Evolutionary conservation across 352 stramenopile species (phyloP).

Genomic region (Phytophthora lateralis): DNA sequence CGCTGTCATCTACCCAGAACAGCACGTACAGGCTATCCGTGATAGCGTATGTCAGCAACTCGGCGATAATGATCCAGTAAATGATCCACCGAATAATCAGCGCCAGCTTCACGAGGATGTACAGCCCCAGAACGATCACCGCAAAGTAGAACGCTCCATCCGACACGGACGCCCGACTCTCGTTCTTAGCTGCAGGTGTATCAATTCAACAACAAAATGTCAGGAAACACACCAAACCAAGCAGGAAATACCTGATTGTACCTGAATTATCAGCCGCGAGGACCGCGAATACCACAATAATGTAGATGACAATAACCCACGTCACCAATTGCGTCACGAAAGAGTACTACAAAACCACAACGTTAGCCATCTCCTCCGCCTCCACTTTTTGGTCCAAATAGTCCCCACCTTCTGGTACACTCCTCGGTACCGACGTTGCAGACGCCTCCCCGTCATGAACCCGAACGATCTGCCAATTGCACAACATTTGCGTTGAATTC

Average conservation of each 20-base stretch:
- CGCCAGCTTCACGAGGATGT: conserved; percentile 71
- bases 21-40: conserved; percentile 54
- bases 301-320: conserved; percentile 60
- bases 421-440: conserved; percentile 59
- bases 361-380: neutral
- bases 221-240: neutral
- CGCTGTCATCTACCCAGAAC: conserved; percentile 48
- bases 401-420: conserved; percentile 54
- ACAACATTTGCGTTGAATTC: neutral
- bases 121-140: conserved; percentile 51
- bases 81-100: conserved; percentile 85
- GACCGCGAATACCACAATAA: conserved; percentile 49
- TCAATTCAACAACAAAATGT: conserved; percentile 1
- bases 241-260: neutral
- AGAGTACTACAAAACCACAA: conserved; percentile 40
- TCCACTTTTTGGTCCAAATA: neutral
- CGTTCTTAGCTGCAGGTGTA: conserved; percentile 3
- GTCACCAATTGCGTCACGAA: conserved; percentile 55
- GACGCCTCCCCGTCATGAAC: conserved; percentile 58
- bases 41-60: conserved; percentile 59
- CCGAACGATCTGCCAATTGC: conserved; percentile 48
- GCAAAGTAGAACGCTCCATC: conserved; percentile 62
- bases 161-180: conserved; percentile 32
- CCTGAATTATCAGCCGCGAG: conserved; percentile 38
- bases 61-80: conserved; percentile 79